Conservation (phyloP, 2,329 filamentous ascomycete species). For the Arthrobotrys sphaeroides region DNA sequence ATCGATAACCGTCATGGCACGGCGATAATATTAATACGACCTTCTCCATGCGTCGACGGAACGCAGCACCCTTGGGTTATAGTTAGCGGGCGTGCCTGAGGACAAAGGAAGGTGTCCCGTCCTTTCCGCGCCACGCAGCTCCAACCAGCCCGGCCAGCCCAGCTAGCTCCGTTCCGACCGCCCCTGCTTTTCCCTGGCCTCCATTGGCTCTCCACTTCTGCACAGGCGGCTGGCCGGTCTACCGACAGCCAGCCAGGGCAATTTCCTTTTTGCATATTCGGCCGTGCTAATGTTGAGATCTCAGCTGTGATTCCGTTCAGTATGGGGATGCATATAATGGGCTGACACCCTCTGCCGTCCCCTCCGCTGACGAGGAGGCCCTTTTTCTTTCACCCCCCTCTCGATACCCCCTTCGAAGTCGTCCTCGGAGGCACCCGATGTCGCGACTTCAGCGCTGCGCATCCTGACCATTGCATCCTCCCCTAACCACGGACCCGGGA, state of each 20-base stretch:
- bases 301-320: no score
- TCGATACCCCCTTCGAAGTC: neutral
- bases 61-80: no score
- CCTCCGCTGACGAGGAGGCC: neutral
- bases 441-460: neutral
- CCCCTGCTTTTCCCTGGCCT: neutral
- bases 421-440: no score
- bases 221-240: neutral
- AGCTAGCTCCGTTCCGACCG: neutral
- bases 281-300: no score
- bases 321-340: slow-evolving; percentile 30
- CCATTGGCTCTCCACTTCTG: neutral
- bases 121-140: slow-evolving; percentile 34
- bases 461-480: no score
- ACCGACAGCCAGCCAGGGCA: no score
- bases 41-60: neutral
- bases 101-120: slow-evolving; percentile 12
- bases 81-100: no score
- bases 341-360: neutral
- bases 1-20: no score
- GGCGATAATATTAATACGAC: no score
- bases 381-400: neutral
- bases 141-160: neutral
- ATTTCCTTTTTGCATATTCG: no score
- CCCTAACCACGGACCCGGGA: no score